These are phyloP conservation scores for Phialocephala sp. DNA, from an alignment of 2,329 filamentous ascomycete genomes.

Conservation along the genomic window DNA sequence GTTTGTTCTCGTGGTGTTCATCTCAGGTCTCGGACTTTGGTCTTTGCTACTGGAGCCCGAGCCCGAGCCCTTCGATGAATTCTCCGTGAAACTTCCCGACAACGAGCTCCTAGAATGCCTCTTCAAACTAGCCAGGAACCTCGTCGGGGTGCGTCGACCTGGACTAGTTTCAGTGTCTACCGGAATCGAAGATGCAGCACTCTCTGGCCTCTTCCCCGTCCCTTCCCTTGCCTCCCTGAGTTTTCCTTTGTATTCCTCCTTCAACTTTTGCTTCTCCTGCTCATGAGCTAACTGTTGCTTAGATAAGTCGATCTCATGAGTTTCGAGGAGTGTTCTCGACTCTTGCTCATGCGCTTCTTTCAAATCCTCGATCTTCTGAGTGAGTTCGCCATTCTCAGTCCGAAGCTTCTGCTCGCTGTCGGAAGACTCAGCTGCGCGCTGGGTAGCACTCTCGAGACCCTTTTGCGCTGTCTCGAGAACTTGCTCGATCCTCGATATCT, in stretches of 20 bases:
- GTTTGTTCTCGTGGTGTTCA: neutral
- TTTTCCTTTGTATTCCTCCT: neutral
- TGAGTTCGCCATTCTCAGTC: neutral
- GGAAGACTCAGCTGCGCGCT: neutral
- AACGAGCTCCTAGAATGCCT: conserved; percentile 2
- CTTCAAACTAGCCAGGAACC: conserved; percentile 4
- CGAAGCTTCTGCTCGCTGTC: conserved; percentile 9
- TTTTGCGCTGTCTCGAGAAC: conserved; percentile 2
- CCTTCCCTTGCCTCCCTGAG: neutral
- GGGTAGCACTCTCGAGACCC: neutral
- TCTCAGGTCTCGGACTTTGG: neutral
- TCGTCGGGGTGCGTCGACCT: neutral
- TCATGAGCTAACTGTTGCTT: conserved; percentile 5
- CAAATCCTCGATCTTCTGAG: neutral
- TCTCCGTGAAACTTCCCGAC: neutral
- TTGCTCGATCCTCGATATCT: neutral
- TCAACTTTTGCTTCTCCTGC: conserved; percentile 2
- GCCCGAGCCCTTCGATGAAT: neutral
- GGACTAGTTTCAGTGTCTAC: neutral
- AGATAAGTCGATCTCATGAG: neutral
- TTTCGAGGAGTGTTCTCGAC: neutral
- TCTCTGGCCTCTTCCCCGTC: neutral
- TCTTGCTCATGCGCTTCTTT: neutral
- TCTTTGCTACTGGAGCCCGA: neutral
- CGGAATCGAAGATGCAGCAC: neutral